Base-by-base conservation (phyloP, 1,139 yeast species). In the Saccharomyces uvarum region DNA sequence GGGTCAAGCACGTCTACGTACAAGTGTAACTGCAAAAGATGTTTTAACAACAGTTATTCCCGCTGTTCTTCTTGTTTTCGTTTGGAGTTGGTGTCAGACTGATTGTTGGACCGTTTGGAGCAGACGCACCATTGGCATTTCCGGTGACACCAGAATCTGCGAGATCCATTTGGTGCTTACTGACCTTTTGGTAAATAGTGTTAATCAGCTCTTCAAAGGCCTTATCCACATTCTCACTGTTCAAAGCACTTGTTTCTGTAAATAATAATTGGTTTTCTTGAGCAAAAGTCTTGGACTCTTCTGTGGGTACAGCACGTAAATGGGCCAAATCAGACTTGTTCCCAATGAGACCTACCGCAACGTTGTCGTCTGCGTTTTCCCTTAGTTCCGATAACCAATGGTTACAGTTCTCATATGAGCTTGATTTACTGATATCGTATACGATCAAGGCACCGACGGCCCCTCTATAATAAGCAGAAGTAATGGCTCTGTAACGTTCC, bases 391-490 rank as follows among this genome's bases (percentile, higher is more conserved):
- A 88, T 68, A 93, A 79, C 99, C 99, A 93, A 72, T 96, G 84
- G 56, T 90, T 83, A 56, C 93, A 96, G 64, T 89, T 86, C 73
- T 93, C 99, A 73, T 91, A 93, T 55, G 93, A 82, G 71, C 88
- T 95, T 38, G 95, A 86, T 73, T 91, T 91, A 57, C 97, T 84
- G 70, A 93, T 91, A 74, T 93, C 99, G 73, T 93, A 93, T 61
- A 93, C 96, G 59, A 93, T 86, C 65, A 93, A 78, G 2, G 99
- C 99, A 54, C 99, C 99, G 52, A 91, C 96, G 0, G 99, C 99
- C 50, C 99, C 99, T 70, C 99, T 81, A 72, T 93, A 93, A 76
- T 93, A 93, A 13, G 98, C 99, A 58, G 95, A 85, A 47, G 99
- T 93, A 68, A 93, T 93, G 52, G 99, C 98, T 66, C 99, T 83